These are phyloP conservation scores for Rhizodiscina lignyota DNA, from an alignment of 495 filamentous ascomycete species.

Conservation along the genomic window DNA sequence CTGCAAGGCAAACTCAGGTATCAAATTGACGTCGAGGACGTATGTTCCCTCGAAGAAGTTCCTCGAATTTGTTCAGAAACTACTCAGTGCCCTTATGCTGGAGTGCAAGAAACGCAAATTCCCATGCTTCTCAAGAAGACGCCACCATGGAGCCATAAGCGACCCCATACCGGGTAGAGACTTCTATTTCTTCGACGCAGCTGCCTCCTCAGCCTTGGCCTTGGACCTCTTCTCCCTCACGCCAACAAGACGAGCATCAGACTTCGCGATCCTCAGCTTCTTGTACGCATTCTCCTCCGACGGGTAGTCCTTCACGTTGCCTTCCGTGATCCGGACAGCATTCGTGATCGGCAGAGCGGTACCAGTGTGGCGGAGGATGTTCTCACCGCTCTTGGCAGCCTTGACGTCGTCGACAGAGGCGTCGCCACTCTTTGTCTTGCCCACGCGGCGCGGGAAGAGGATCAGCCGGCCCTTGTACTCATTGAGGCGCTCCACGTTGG, in stretches of 20 bases:
- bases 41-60: too few species aligned
- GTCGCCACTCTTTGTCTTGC: conserved; percentile 81
- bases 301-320: conserved; percentile 63
- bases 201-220: conserved; percentile 82
- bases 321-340: conserved; percentile 47
- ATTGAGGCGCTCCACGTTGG: conserved; percentile 91
- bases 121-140: too few species aligned
- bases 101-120: too few species aligned
- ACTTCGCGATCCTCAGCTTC: conserved; percentile 69
- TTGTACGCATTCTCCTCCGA: conserved; percentile 69
- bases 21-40: too few species aligned
- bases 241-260: conserved; percentile 65
- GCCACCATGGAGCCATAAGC: too few species aligned
- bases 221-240: conserved; percentile 82
- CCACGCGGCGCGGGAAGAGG: conserved; percentile 89
- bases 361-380: conserved; percentile 36
- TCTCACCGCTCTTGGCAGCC: conserved; percentile 48
- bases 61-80: too few species aligned
- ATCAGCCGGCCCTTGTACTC: conserved; percentile 89
- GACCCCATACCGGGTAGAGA: neutral
- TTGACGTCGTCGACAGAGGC: conserved; percentile 73
- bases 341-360: conserved; percentile 55
- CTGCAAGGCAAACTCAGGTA: too few species aligned
- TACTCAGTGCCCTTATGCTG: too few species aligned
- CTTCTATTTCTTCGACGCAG: conserved; percentile 72